Evolutionary conservation across 139 green algal genomes (phyloP).

Genomic region (Tetraselmis striata): DNA sequence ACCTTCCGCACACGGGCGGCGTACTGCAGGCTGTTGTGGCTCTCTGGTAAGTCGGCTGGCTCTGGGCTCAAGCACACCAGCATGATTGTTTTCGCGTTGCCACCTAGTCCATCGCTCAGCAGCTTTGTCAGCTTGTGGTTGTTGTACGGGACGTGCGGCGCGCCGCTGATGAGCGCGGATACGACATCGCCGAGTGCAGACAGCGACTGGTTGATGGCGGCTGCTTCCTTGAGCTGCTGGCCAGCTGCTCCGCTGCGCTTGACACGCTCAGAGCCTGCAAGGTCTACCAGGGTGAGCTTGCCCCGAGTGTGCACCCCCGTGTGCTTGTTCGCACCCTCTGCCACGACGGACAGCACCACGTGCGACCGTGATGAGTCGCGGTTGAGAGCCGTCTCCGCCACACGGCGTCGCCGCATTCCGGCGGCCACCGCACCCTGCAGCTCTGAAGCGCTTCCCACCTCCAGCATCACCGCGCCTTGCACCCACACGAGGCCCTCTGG

Average conservation of each 20-base stretch:
- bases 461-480: neutral
- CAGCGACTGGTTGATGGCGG: slow-evolving; percentile 16
- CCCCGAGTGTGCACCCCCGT: neutral
- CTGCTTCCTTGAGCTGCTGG: slow-evolving; percentile 8
- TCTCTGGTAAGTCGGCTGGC: slow-evolving; percentile 5
- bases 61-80: slow-evolving; percentile 14
- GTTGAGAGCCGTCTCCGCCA: neutral
- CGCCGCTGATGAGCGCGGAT: slow-evolving; percentile 1
- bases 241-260: slow-evolving; percentile 14
- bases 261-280: slow-evolving; percentile 23
- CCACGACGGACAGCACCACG: slow-evolving; percentile 15
- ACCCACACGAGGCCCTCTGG: slow-evolving; percentile 9
- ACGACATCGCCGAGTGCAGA: slow-evolving; percentile 16
- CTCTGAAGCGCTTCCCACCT: neutral
- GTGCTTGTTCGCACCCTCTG: slow-evolving; percentile 4
- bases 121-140: slow-evolving; percentile 29
- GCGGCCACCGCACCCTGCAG: neutral
- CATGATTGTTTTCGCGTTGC: slow-evolving; percentile 31
- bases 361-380: slow-evolving; percentile 5
- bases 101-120: slow-evolving; percentile 20
- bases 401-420: neutral
- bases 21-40: slow-evolving; percentile 9
- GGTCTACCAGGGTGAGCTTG: slow-evolving; percentile 22
- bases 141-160: slow-evolving; percentile 27
- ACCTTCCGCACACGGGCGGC: slow-evolving; percentile 11